Base-by-base conservation (phyloP, 306 rosid genomes). In the Amphicarpaea edgeworthii region DNA sequence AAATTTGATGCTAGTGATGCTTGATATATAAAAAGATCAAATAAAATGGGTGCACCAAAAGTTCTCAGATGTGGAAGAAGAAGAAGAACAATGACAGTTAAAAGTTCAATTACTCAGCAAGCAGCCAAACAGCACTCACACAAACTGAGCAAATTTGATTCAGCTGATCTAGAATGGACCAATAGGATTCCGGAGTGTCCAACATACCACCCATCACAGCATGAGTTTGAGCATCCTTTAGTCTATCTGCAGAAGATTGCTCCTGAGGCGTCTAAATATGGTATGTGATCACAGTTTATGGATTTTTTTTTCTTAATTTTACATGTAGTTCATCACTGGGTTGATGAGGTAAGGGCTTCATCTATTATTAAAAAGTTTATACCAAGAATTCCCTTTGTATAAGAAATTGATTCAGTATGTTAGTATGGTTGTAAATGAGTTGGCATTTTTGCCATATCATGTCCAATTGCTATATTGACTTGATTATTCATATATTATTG, bases 211-310 rank as follows among this genome's bases (percentile, higher is more conserved):
- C 88, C 88, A 79, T 74, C 88, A 46, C 60, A 82, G 12, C 63
- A 75, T 4, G 84, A 75, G 51, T 85, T 79, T 51, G 82, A 79
- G 61, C 70, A 85, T 55, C 86, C 86, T 32, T 42, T 79, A 2
- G 28, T 53, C 65, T 85, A 75, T 79, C 74, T 85, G 2, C 88
- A 82, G 69, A 82, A 79, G 40, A 79, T 77, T 30, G 76, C 69
- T 45, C 69, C 41, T 15, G 70, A 77, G 28, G 81, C 81, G 57
- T 77, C 81, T 28, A 75, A 79, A 75, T 85, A 57, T 70, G 86
- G 88, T 85, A 79, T 61, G 62, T 51, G 43, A 60, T 51, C 15
- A 20, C 46, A 26, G 30, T 28, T 62, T 28, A 19, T 41, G 2
- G 47, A 15, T 21, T 8, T 26, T 16, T 58, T 16, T 58, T 43